Conservation (phyloP, 2,329 filamentous ascomycete genomes). For the Xylariaceae sp. region DNA sequence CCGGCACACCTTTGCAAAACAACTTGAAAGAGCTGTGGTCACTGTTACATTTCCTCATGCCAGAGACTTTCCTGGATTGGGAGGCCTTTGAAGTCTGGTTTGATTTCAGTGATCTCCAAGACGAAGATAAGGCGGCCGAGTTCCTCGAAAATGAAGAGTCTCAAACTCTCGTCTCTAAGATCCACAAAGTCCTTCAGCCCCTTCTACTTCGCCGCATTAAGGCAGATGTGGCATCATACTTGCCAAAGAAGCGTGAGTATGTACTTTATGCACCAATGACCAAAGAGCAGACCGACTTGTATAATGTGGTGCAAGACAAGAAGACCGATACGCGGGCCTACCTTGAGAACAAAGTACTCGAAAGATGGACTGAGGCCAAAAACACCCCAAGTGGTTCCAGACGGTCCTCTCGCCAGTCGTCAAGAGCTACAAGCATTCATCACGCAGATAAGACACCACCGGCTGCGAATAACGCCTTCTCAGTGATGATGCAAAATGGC, state of each 20-base stretch:
- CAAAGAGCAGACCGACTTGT: slow-evolving; percentile 84
- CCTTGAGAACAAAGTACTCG: slow-evolving; percentile 74
- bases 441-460: slow-evolving; percentile 20
- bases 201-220: slow-evolving; percentile 86
- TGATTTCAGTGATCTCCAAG: slow-evolving; percentile 88
- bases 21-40: slow-evolving; percentile 96
- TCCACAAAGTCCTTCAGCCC: slow-evolving; percentile 90
- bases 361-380: slow-evolving; percentile 55
- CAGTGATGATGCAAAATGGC: slow-evolving; percentile 49
- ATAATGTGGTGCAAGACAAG: slow-evolving; percentile 63
- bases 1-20: slow-evolving; percentile 92
- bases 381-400: slow-evolving; percentile 42
- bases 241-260: slow-evolving; percentile 97
- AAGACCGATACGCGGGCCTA: slow-evolving; percentile 66
- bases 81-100: slow-evolving; percentile 96
- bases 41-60: slow-evolving; percentile 86
- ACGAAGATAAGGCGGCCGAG: slow-evolving; percentile 74
- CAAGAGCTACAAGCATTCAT: slow-evolving; percentile 37
- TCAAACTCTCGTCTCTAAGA: slow-evolving; percentile 76
- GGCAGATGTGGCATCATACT: slow-evolving; percentile 81
- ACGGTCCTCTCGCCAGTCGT: slow-evolving; percentile 36
- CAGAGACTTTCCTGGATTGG: slow-evolving; percentile 88
- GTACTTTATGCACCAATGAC: slow-evolving; percentile 92
- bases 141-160: slow-evolving; percentile 77
- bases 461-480: slow-evolving; percentile 46